Evolutionary conservation across 345 rosid species (phyloP).

Genomic region (Gossypium mustelinum): DNA sequence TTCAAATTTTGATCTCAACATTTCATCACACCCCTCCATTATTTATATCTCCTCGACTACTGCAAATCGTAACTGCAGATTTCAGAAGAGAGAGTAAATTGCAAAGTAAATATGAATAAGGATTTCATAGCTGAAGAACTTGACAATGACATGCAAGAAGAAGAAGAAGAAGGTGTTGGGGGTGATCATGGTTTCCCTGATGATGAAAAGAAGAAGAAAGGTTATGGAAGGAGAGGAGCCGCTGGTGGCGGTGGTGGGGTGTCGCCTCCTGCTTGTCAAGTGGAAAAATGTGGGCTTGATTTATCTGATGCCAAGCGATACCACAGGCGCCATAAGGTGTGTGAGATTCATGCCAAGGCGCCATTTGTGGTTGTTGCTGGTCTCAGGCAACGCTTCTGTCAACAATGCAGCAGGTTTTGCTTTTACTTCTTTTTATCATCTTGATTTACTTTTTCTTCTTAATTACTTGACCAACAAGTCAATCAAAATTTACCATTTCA

Average conservation of each 20-base stretch:
- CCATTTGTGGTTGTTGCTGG: slow-evolving; percentile 52
- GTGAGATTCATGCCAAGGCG: slow-evolving; percentile 82
- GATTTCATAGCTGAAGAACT: slow-evolving; percentile 40
- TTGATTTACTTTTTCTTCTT: background rate
- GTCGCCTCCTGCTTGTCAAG: slow-evolving; percentile 56
- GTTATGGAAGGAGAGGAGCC: slow-evolving; percentile 27
- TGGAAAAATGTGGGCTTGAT: slow-evolving; percentile 59
- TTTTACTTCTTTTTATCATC: background rate
- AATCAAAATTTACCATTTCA: background rate
- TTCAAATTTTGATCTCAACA: slow-evolving; percentile 10
- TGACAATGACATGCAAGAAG: slow-evolving; percentile 53
- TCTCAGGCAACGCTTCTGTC: slow-evolving; percentile 72
- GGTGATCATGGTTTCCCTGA: slow-evolving; percentile 22
- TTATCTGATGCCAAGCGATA: slow-evolving; percentile 66
- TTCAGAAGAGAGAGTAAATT: slow-evolving; percentile 24
- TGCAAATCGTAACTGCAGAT: slow-evolving; percentile 31
- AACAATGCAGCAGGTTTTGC: slow-evolving; percentile 89
- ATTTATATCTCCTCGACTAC: slow-evolving; percentile 15
- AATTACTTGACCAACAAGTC: slow-evolving; percentile 1
- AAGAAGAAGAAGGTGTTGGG: slow-evolving; percentile 28
- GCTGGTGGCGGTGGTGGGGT: slow-evolving; percentile 26
- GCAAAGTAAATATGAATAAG: slow-evolving; percentile 28
- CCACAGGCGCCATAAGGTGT: slow-evolving; percentile 81
- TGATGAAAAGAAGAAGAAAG: slow-evolving; percentile 42
- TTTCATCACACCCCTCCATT: background rate